These are phyloP conservation scores for Aspergillus nomiae DNA, from an alignment of 2,329 filamentous ascomycete species.

Conservation along the genomic window DNA sequence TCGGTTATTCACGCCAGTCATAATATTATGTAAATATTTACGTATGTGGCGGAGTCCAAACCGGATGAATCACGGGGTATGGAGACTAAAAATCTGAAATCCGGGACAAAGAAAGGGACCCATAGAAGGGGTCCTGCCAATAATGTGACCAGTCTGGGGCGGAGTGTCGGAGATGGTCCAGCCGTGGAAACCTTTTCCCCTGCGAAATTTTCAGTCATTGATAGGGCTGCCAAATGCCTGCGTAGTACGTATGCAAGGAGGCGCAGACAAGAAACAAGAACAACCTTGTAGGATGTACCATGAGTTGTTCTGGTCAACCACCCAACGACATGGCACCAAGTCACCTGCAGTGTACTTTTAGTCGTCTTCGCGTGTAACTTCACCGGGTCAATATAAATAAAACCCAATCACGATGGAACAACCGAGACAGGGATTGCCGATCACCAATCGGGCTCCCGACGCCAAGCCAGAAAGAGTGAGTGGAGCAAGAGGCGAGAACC, in stretches of 20 bases:
- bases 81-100: neutral
- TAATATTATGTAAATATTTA: neutral
- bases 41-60: neutral
- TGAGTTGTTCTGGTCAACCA: neutral
- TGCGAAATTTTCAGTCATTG: no score
- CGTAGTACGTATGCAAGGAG: neutral
- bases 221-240: neutral
- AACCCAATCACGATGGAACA: conserved; percentile 4
- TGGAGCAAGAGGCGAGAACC: neutral
- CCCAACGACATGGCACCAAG: neutral
- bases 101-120: neutral
- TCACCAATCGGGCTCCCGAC: neutral
- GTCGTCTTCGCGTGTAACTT: neutral
- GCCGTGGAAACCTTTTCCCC: neutral
- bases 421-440: neutral
- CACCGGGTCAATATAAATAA: neutral
- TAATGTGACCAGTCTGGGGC: neutral
- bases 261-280: neutral
- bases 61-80: neutral
- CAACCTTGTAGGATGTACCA: no score
- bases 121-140: neutral
- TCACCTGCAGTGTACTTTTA: neutral
- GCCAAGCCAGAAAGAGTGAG: neutral
- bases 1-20: neutral
- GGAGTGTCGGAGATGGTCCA: no score